Evolutionary conservation across 2,329 filamentous ascomycete species (phyloP).

Genomic region (Fusarium ambrosium): DNA sequence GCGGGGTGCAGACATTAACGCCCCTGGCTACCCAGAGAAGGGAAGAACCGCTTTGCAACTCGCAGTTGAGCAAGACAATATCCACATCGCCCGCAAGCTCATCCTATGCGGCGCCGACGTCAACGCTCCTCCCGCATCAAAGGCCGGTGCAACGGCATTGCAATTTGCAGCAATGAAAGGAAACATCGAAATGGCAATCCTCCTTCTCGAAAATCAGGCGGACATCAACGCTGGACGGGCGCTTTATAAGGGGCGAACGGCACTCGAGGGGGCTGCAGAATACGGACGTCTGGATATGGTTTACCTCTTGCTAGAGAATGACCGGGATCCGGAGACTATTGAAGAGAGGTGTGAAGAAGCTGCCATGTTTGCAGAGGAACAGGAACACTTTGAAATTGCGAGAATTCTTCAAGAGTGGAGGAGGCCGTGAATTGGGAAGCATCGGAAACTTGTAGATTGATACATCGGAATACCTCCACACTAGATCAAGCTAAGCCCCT

Average conservation of each 20-base stretch:
- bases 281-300: not conserved
- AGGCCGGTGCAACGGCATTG: not conserved
- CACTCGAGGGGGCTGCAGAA: not conserved
- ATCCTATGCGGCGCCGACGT: not conserved
- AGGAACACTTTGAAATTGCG: not conserved
- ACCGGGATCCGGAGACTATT: not conserved
- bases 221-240: not conserved
- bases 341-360: not conserved
- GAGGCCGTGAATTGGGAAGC: not conserved
- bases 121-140: not conserved
- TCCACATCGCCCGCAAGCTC: not conserved
- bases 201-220: not conserved
- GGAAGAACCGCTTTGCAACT: not conserved
- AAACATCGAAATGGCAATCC: not conserved
- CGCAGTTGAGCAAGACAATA: not conserved
- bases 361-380: not conserved
- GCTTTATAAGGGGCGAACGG: accelerated
- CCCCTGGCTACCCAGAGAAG: not conserved
- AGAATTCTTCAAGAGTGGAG: not conserved
- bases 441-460: not conserved
- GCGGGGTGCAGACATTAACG: not conserved
- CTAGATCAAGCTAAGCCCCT: no score
- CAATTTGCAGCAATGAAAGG: not conserved
- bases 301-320: not conserved
- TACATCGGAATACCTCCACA: not conserved